Evolutionary conservation across 1,139 yeast species (phyloP), one percentile per base, ranked within the genome.

Genomic region (Pichia sp.): DNA sequence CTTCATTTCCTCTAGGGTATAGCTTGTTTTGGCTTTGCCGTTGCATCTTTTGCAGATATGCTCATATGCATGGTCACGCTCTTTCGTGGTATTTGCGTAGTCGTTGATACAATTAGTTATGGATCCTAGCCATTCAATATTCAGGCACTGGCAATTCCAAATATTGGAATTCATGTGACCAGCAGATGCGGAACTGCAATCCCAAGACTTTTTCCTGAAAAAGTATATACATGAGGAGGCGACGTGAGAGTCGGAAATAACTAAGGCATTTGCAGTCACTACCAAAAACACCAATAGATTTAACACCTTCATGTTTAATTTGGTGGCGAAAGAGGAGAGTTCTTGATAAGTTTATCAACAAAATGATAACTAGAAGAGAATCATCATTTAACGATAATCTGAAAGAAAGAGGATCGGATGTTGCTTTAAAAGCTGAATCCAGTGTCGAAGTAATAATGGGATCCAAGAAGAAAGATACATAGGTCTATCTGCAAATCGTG

Each of bases 171-270:
- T 40, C 58, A 65, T 68, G 36, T 50, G 52, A n/a, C 68, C 67
- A 43, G 69, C 63, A 31, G 34, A 31, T 9, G 67, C 65, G 3
- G 71, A 57, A 31, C 63, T 58, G 58, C 79, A 75, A 1, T 76
- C 75, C 77, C 77, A 75, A 51, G 67, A 69, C 24, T 61, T 62
- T 40, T 66, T 62, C 12, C 55, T 47, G 55, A 72, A 64, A 49
- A 73, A 74, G 57, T 73, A 74, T 10, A 73, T 62, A 59, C 79
- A 75, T 24, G 76, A 67, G 2, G 76, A 66, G 0, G 76, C 76
- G 24, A 52, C 36, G 34, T 55, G 57, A 4, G 55, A 52, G 24
- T 55, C 57, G 9, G 20, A 49, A 5, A 49, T 31, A 6, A 49
- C 51, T 10, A 49, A 12, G n/a, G 51, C 36, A 16, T 6, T 12